Conservation (phyloP, 202 grass and related monocot genomes). For the Saccharum hybrid region DNA sequence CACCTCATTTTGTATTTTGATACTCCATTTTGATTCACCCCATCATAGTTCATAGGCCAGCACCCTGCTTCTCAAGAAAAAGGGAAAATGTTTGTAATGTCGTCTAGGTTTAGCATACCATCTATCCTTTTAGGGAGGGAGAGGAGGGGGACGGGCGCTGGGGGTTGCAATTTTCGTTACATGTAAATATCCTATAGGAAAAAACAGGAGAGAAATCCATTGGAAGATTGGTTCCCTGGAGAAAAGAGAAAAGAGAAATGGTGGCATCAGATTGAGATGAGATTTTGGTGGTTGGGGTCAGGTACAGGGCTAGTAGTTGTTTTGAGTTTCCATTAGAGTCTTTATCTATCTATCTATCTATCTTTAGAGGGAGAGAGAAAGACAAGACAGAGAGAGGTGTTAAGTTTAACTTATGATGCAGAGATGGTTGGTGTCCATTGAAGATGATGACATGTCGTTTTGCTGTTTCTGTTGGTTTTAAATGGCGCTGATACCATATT, state of each 20-base stretch:
- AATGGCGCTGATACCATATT: constrained; percentile 53
- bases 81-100: constrained; percentile 56
- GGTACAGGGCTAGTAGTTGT: constrained; percentile 47
- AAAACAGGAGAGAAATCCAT: constrained; percentile 67
- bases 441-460: constrained; percentile 46
- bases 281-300: constrained; percentile 54
- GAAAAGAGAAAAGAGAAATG: constrained; percentile 17
- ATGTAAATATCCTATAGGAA: constrained; percentile 81
- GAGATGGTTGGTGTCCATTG: constrained; percentile 55
- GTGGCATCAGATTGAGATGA: constrained; percentile 52
- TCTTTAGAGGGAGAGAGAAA: constrained; percentile 19
- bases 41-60: constrained; percentile 46
- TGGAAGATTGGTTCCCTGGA: constrained; percentile 57
- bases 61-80: constrained; percentile 56
- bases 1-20: constrained; percentile 50
- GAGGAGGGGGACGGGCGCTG: background rate
- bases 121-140: constrained; percentile 48
- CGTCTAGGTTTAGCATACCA: constrained; percentile 58
- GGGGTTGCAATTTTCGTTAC: constrained; percentile 51
- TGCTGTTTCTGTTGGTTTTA: constrained; percentile 60
- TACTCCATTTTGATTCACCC: constrained; percentile 51
- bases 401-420: constrained; percentile 35
- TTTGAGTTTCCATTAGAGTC: constrained; percentile 44
- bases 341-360: constrained; percentile 19
- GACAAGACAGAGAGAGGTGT: constrained; percentile 22